Conservation (phyloP, 805 yeast genomes). For the Candida golubevii region DNA sequence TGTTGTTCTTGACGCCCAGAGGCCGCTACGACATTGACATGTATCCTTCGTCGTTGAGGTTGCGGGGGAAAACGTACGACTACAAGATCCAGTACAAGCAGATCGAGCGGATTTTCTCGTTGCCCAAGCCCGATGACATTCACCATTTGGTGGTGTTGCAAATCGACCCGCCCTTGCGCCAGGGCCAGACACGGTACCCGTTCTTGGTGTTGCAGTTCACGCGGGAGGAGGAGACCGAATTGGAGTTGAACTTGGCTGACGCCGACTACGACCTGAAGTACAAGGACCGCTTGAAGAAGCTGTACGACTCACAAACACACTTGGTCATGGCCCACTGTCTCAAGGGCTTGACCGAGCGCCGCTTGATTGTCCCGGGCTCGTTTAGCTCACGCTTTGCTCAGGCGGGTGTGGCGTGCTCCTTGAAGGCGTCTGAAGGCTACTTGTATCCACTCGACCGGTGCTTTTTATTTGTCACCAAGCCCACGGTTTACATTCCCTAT, state of each 20-base stretch:
- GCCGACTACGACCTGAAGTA: conserved; percentile 74
- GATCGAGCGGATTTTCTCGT: conserved; percentile 82
- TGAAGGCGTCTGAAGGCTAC: conserved; percentile 93
- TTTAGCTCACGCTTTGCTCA: conserved; percentile 72
- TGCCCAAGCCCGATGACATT: conserved; percentile 91
- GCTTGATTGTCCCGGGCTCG: conserved; percentile 79
- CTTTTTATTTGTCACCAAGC: conserved; percentile 86
- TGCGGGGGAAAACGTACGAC: conserved; percentile 96
- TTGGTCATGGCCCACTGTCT: conserved; percentile 83
- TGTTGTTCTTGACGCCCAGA: conserved; percentile 92
- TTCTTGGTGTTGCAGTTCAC: conserved; percentile 86
- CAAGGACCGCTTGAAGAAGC: conserved; percentile 67
- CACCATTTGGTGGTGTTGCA: conserved; percentile 86
- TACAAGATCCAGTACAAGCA: conserved; percentile 90
- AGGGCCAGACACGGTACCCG: conserved; percentile 96
- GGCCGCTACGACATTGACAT: conserved; percentile 97
- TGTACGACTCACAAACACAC: conserved; percentile 80
- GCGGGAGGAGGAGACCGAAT: conserved; percentile 85
- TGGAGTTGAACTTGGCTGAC: conserved; percentile 80
- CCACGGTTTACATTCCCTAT: conserved; percentile 87
- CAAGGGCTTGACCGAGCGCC: conserved; percentile 84
- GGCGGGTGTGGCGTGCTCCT: conserved; percentile 86
- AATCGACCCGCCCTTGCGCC: conserved; percentile 95
- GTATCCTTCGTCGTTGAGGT: conserved; percentile 79
- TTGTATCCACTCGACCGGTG: conserved; percentile 91